These are phyloP conservation scores for Phaseolus coccineus DNA, from an alignment of 331 rosid species.

Conservation along the genomic window DNA sequence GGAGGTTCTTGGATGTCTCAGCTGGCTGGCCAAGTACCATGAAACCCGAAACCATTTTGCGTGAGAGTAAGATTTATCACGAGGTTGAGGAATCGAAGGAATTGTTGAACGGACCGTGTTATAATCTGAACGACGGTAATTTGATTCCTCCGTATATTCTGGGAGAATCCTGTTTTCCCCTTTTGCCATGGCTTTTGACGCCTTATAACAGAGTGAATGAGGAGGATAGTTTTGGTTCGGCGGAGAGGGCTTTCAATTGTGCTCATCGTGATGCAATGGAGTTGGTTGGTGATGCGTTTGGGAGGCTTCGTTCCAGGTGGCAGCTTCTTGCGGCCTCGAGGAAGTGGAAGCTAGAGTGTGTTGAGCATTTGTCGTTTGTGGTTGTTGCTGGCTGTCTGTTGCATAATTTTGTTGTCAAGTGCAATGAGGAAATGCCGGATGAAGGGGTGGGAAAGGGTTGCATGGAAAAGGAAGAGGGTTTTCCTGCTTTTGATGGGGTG, in stretches of 20 bases:
- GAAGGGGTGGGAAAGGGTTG: conserved; percentile 33
- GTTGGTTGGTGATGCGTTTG: conserved; percentile 61
- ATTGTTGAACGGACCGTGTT: conserved; percentile 61
- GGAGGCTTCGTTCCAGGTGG: conserved; percentile 66
- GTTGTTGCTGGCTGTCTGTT: conserved; percentile 75
- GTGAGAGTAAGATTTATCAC: conserved; percentile 66
- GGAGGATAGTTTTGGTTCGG: conserved; percentile 61
- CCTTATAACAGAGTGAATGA: conserved; percentile 66
- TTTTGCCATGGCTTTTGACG: conserved; percentile 88
- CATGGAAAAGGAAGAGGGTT: conserved; percentile 47
- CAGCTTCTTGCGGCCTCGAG: conserved; percentile 56
- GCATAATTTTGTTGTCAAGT: conserved; percentile 77
- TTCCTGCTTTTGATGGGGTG: conserved; percentile 58
- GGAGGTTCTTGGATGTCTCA: conserved; percentile 81
- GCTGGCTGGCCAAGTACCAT: conserved; percentile 85
- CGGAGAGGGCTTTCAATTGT: conserved; percentile 62
- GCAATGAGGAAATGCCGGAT: conserved; percentile 55
- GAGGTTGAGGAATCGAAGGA: conserved; percentile 71
- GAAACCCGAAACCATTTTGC: conserved; percentile 66
- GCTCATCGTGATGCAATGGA: conserved; percentile 65
- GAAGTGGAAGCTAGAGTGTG: conserved; percentile 74
- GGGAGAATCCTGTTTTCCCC: conserved; percentile 82
- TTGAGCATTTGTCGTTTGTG: conserved; percentile 75
- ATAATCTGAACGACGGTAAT: conserved; percentile 57
- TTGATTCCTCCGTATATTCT: conserved; percentile 74